Base-by-base conservation (phyloP, 1,284 basidiomycete genomes). In the Rhodotorula sp. region DNA sequence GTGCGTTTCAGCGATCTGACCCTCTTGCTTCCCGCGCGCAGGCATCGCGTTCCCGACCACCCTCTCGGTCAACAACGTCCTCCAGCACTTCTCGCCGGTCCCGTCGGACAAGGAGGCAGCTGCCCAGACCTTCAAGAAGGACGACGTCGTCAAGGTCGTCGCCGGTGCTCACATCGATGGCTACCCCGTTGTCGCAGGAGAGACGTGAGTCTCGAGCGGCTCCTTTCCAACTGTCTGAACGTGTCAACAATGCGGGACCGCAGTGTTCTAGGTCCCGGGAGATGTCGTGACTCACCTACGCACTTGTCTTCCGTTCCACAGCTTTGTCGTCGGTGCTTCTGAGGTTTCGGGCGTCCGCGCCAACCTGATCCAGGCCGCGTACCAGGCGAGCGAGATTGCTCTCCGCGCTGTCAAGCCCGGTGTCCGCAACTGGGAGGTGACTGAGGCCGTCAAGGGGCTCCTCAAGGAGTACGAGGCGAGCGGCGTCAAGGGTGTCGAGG, bases 121-220 rank as follows among this genome's bases (percentile, higher is more conserved):
- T 74, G 90, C 90, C 69, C 83, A 92, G 89, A 83, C 82, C 47
- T 86, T 99, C 76, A 89, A 88, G 68, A 91, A 93, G 77, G 89
- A 89, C 76, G 95, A 99, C 80, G 89, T 98, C 67, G 95, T 98
- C 79, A 98, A 98, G 84, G 84, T 99, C 75, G 92, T 95, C 83
- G 85, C 97, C 74, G 95, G 95, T 70, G 92, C 95, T 49, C 95
- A 98, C 81, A 95, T 99, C 82, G 95, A 99, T 82, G 95, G 82
- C 28, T 93, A 90, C 80, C 91, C 93, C 31, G 86, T 91, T 67
- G 87, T 95, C 80, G 87, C 87, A 79, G 95, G 92, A 69, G 95
- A 99, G 84, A 98, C 94, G 76, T 74, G 60, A 63, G 78, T 72
- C 23, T n/a, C 26, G 3, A 54, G 38, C n/a, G 34, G 1, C n/a